These are phyloP conservation scores for Citrus hindsii DNA, from an alignment of 345 rosid genomes.

Conservation along the genomic window DNA sequence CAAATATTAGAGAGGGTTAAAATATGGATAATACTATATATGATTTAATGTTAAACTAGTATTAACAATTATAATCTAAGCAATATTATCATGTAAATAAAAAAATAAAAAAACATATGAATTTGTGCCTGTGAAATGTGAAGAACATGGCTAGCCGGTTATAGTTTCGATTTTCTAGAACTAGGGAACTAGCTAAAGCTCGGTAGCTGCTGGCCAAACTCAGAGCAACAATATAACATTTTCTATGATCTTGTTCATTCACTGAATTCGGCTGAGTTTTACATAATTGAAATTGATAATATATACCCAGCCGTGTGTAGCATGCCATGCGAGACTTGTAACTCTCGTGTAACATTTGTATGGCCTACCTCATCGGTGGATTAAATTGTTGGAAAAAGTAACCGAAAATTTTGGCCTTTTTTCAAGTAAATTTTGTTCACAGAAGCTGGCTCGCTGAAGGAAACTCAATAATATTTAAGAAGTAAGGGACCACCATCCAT, in stretches of 20 bases:
- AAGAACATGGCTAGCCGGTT: not conserved
- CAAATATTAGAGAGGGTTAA: fast-evolving
- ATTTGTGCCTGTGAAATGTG: not conserved
- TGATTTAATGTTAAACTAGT: no score
- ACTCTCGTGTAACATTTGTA: not conserved
- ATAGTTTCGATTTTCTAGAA: not conserved
- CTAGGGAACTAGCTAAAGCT: not conserved
- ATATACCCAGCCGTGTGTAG: not conserved
- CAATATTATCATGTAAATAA: no score
- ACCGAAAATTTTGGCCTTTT: not conserved
- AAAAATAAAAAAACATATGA: no score
- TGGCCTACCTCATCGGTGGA: not conserved
- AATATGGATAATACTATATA: fast-evolving
- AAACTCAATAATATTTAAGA: not conserved
- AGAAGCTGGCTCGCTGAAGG: no score
- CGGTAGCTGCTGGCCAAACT: not conserved
- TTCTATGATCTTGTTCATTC: not conserved
- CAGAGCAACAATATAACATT: not conserved
- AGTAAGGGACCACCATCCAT: not conserved
- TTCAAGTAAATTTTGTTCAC: not conserved
- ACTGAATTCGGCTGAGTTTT: not conserved
- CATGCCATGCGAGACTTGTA: not conserved
- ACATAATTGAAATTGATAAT: not conserved
- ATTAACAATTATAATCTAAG: no score
- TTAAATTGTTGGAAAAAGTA: not conserved